phyloP scores from a whole-genome alignment of 1,139 yeast genomes.

The Candida dubliniensis region DNA sequence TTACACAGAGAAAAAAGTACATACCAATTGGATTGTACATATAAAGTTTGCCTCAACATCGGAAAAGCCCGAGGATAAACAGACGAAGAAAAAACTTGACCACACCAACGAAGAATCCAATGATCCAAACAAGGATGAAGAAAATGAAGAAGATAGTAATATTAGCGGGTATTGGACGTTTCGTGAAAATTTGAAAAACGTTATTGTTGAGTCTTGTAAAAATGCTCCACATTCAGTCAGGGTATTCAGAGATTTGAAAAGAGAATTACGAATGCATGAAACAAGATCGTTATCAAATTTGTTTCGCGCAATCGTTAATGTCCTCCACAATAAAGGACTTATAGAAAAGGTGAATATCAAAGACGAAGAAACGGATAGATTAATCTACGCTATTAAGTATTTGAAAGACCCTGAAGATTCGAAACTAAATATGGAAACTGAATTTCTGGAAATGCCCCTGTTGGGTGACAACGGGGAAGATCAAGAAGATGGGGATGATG shows the following conservation, averaged over 20 bases:
- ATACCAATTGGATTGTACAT: slow-evolving; percentile 51
- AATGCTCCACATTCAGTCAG: slow-evolving; percentile 69
- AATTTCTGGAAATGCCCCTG: slow-evolving; percentile 22
- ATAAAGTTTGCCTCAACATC: slow-evolving; percentile 31
- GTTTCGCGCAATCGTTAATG: slow-evolving; percentile 52
- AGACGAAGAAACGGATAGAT: slow-evolving; percentile 16
- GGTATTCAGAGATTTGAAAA: slow-evolving; percentile 62
- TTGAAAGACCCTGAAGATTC: slow-evolving; percentile 47
- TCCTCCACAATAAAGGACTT: slow-evolving; percentile 52
- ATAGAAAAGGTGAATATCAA: slow-evolving; percentile 53
- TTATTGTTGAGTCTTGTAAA: slow-evolving; percentile 56
- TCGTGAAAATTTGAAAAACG: slow-evolving; percentile 27
- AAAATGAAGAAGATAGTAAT: slow-evolving; percentile 30
- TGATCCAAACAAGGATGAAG: not conserved
- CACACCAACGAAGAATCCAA: slow-evolving; percentile 18
- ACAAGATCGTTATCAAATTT: slow-evolving; percentile 44
- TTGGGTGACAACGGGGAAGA: slow-evolving; percentile 14
- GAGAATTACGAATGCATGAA: slow-evolving; percentile 57
- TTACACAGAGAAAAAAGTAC: slow-evolving; percentile 46
- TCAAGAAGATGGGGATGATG: slow-evolving; percentile 17
- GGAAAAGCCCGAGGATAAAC: slow-evolving; percentile 18
- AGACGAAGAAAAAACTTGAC: slow-evolving; percentile 31
- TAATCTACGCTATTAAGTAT: slow-evolving; percentile 61
- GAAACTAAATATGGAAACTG: slow-evolving; percentile 14
- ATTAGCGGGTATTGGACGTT: slow-evolving; percentile 33